Percentiles rank a stretch among this genome's conserved stretches.
These are phyloP conservation scores for Alternaria arbusti DNA, from an alignment of 2,329 filamentous ascomycete species.

Conservation along the genomic window DNA sequence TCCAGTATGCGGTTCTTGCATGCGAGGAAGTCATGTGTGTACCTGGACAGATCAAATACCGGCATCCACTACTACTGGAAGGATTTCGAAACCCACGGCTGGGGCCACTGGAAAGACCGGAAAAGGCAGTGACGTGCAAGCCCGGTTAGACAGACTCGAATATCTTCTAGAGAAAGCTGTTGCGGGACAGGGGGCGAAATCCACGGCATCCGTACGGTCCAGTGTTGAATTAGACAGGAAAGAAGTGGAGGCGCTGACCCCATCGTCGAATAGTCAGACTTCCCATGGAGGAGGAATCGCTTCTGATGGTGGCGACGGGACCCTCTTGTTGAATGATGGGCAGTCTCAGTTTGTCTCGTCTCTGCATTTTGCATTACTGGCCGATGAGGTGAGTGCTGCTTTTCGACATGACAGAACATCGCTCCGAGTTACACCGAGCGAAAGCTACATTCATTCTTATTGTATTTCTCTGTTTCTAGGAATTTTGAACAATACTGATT, in stretches of 20 bases:
- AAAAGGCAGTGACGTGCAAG: conserved; percentile 43
- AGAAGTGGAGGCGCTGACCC: conserved; percentile 33
- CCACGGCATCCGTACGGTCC: conserved; percentile 21
- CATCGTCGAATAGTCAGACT: conserved; percentile 43
- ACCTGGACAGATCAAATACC: conserved; percentile 43
- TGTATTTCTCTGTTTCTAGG: background rate
- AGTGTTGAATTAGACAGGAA: conserved; percentile 27
- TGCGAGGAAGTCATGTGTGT: conserved; percentile 46
- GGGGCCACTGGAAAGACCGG: conserved; percentile 25
- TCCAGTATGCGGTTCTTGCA: conserved; percentile 47
- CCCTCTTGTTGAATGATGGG: conserved; percentile 45
- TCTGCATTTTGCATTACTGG: conserved; percentile 48
- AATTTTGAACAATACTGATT: background rate
- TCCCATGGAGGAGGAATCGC: conserved; percentile 45
- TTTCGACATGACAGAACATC: background rate
- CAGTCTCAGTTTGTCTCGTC: conserved; percentile 50
- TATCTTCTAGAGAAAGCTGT: conserved; percentile 45
- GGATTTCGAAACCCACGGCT: conserved; percentile 34
- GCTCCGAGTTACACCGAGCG: background rate
- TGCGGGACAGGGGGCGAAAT: conserved; percentile 22
- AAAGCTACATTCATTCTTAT: background rate
- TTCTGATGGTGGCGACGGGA: conserved; percentile 46
- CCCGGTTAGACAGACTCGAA: conserved; percentile 47
- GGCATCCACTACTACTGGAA: conserved; percentile 21
- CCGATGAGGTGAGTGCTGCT: conserved; percentile 42